phyloP scores from a whole-genome alignment of 495 filamentous ascomycete genomes.

The Beverwykella pulmonaria region DNA sequence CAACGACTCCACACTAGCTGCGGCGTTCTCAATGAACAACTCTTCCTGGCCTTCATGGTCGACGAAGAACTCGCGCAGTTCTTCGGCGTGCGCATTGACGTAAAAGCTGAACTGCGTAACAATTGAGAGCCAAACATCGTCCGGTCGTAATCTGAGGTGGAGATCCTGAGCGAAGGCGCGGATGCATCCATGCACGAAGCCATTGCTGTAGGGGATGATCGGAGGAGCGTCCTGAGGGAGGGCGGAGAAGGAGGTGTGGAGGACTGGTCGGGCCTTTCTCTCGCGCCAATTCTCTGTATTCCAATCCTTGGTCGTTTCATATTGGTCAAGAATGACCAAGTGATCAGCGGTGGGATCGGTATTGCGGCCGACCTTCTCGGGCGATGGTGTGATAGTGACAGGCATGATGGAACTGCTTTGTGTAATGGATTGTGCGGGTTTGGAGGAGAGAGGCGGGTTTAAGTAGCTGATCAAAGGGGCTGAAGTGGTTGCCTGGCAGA shows the following conservation, averaged over 20 bases:
- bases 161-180: slow-evolving; percentile 43
- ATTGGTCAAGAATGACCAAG: neutral
- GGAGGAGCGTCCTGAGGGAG: neutral
- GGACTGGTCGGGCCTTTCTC: neutral
- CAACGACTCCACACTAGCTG: neutral
- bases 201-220: slow-evolving; percentile 20
- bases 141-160: slow-evolving; percentile 47
- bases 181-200: slow-evolving; percentile 41
- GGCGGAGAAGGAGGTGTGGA: slow-evolving; percentile 6
- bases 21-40: slow-evolving; percentile 10
- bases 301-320: neutral
- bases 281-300: neutral
- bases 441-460: neutral
- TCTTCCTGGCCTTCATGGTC: slow-evolving; percentile 45
- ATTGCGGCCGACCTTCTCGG: slow-evolving; percentile 2
- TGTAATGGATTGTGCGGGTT: neutral
- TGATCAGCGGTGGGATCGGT: neutral
- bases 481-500: too few species aligned
- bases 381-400: slow-evolving; percentile 14
- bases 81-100: slow-evolving; percentile 47
- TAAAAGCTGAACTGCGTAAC: slow-evolving; percentile 39
- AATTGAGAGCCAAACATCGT: slow-evolving; percentile 51
- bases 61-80: slow-evolving; percentile 46
- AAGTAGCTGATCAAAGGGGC: too few species aligned
- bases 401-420: slow-evolving; percentile 2